Conservation (phyloP, 1,284 basidiomycete genomes). For the Ustilago tritici region DNA sequence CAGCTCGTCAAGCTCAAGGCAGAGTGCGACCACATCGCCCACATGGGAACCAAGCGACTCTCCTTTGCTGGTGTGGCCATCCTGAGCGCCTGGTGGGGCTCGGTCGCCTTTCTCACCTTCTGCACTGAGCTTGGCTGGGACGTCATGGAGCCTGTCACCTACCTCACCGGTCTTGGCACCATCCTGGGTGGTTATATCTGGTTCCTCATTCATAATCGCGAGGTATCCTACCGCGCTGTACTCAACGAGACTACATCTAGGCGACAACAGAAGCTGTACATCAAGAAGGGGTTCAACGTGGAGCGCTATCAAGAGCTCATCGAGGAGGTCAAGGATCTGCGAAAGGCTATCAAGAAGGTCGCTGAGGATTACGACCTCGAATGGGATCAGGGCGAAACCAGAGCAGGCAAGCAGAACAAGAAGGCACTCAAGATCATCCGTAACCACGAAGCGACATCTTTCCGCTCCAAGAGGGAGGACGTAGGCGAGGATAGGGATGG, state of each 20-base stretch:
- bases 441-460: slow-evolving; percentile 41
- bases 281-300: slow-evolving; percentile 59
- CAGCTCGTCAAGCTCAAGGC: slow-evolving; percentile 55
- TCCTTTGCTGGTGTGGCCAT: slow-evolving; percentile 57
- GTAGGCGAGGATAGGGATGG: slow-evolving; percentile 22
- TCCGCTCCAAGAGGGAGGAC: slow-evolving; percentile 20
- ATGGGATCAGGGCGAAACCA: slow-evolving; percentile 62
- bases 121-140: slow-evolving; percentile 59
- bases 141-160: slow-evolving; percentile 58
- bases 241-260: slow-evolving; percentile 62
- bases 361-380: slow-evolving; percentile 64
- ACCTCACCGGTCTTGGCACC: slow-evolving; percentile 59
- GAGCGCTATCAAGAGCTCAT: slow-evolving; percentile 60
- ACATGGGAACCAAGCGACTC: slow-evolving; percentile 51
- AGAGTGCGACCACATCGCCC: slow-evolving; percentile 59
- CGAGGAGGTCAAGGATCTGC: slow-evolving; percentile 60
- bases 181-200: slow-evolving; percentile 61
- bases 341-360: slow-evolving; percentile 58
- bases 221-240: slow-evolving; percentile 61
- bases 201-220: slow-evolving; percentile 63
- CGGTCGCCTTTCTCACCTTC: slow-evolving; percentile 59
- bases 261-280: slow-evolving; percentile 59
- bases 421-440: slow-evolving; percentile 61
- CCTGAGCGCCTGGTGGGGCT: slow-evolving; percentile 57
- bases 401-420: slow-evolving; percentile 54